A percentile compares a stretch with the other conserved stretches of the same genome.
Evolutionary conservation across 331 rosid genomes (phyloP).

Genomic region (Malus hybrid): DNA sequence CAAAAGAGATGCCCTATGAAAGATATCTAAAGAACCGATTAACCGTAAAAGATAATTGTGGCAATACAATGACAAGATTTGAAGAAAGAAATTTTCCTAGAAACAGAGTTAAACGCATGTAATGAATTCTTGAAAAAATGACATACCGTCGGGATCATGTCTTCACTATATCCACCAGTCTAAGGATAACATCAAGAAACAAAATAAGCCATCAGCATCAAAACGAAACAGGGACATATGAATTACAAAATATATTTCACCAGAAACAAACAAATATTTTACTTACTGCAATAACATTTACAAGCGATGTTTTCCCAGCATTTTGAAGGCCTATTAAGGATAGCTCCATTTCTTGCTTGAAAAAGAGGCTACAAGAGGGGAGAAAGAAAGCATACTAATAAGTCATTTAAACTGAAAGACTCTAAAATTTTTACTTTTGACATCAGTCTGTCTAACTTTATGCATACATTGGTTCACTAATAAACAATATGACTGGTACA

Average conservation of each 20-base stretch:
- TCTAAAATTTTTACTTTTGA: background rate
- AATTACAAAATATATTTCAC: background rate
- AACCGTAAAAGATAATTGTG: background rate
- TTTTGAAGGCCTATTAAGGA: conserved; percentile 61
- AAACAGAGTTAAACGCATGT: background rate
- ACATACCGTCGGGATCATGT: conserved; percentile 58
- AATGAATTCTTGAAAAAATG: background rate
- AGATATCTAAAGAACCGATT: conserved; percentile 1
- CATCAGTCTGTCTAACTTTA: background rate
- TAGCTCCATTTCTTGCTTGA: conserved; percentile 67
- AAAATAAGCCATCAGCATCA: conserved; percentile 16
- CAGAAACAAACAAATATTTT: background rate
- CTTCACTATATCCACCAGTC: conserved; percentile 60
- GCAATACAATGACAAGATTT: background rate
- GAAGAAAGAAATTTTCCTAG: background rate
- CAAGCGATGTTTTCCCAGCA: conserved; percentile 60
- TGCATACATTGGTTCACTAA: background rate
- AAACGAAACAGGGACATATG: background rate
- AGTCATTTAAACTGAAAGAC: background rate
- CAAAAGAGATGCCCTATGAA: background rate
- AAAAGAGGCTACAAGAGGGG: conserved; percentile 26
- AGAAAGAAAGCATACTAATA: background rate
- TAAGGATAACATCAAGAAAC: conserved; percentile 8
- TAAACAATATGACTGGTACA: background rate
- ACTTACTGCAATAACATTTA: conserved; percentile 61